Percentiles rank a stretch among this genome's conserved stretches.
Evolutionary conservation across 345 rosid genomes (phyloP).

Genomic region (Adansonia digitata): DNA sequence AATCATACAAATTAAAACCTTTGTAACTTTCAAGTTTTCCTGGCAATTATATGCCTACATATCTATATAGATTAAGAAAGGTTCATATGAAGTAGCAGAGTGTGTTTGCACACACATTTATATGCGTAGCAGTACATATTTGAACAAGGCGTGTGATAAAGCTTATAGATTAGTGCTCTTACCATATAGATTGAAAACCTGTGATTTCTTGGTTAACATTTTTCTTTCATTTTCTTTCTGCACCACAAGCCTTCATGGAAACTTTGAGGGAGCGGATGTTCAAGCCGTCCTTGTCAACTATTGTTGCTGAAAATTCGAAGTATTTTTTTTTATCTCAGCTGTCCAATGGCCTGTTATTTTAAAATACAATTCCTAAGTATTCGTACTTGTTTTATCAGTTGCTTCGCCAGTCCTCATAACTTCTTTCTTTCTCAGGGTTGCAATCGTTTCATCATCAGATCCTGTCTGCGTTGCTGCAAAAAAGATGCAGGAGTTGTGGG

Average conservation of each 20-base stretch:
- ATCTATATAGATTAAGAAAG: not conserved
- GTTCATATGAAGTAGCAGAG: not conserved
- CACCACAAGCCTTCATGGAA: constrained; percentile 78
- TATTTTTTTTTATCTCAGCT: constrained; percentile 20
- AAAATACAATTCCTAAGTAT: not conserved
- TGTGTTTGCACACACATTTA: not conserved
- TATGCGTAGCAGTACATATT: not conserved
- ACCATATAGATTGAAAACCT: not conserved
- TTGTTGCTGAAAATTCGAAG: constrained; percentile 69
- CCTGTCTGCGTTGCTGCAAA: constrained; percentile 88
- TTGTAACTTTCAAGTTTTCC: not conserved
- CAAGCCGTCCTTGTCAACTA: constrained; percentile 88
- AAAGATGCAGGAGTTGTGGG: constrained; percentile 72
- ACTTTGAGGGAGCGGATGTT: constrained; percentile 94
- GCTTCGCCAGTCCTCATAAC: constrained; percentile 15
- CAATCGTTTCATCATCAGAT: constrained; percentile 72
- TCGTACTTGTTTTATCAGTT: not conserved
- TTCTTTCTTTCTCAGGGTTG: constrained; percentile 42
- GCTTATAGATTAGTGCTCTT: not conserved
- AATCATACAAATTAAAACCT: not conserved
- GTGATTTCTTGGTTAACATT: constrained; percentile 2
- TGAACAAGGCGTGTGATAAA: not conserved
- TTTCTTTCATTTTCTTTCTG: constrained; percentile 29
- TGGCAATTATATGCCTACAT: not conserved
- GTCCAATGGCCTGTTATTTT: not conserved